Evolutionary conservation across 1,284 basidiomycete species (phyloP), one percentile per base, ranked within the genome.

Genomic region (Boletus mariae): DNA sequence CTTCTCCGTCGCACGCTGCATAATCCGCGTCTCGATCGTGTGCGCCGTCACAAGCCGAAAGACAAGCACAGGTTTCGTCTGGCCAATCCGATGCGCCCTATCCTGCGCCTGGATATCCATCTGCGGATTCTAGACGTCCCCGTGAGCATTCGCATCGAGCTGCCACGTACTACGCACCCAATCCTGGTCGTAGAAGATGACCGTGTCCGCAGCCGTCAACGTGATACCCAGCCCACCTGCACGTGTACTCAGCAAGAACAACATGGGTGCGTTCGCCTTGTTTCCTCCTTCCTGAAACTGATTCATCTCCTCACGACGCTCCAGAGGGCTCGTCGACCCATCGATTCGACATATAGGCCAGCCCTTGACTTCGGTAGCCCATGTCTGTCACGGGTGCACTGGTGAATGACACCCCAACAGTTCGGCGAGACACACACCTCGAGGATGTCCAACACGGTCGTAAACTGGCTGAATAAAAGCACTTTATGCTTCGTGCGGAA

Each of bases 101-200:
- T 97, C 96, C 69, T 96, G 93, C 0, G 96, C 96, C 71, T 99
- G 95, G 5, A 94, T 76, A 61, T 99, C 96, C 86, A 95, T 94
- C 75, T 96, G 93, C 0, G 95, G 95, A 65, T 94, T 98, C 92
- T 92, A 59, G 4, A 49, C 15, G 12, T 17, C n/a, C 28, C n/a
- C 15, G 35, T 66, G 2, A 61, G 43, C 40, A 42, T 40, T 23
- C 38, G 11, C 11, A n/a, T 7, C 17, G 12, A 9, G 9, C 20
- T 13, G 20, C 17, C n/a, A 26, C 26, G 10, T 10, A 17, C 15
- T 23, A 52, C 55, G 4, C 43, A 91, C 90, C 94, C 94, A 96
- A 67, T 97, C 94, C 64, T 93, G 90, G 64, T 97, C 94, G 64
- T 94, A 98, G 71, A 95, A 94, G 53, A 95, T 92, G 53, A 95